Evolutionary conservation across 352 stramenopile genomes (phyloP).

Genomic region (Globisporangium echinulatum): DNA sequence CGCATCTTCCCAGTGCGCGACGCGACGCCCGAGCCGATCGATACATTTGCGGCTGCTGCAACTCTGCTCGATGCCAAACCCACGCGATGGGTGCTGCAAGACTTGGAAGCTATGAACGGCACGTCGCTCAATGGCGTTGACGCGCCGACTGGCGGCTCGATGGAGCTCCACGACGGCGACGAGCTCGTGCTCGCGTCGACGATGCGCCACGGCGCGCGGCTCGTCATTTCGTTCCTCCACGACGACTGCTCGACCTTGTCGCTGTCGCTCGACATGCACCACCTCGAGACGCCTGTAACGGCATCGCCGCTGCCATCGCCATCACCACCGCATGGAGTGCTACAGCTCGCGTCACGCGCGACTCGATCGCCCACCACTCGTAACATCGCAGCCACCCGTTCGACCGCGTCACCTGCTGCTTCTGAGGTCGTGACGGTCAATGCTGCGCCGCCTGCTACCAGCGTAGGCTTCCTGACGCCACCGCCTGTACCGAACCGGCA

Average conservation of each 20-base stretch:
- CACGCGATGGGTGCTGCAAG: conserved; percentile 69
- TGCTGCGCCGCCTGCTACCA: not conserved
- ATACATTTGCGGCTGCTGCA: not conserved
- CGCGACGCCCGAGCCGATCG: not conserved
- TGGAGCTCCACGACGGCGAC: conserved; percentile 62
- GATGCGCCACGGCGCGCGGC: conserved; percentile 53
- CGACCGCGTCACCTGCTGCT: no score
- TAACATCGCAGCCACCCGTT: no score
- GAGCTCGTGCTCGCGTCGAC: conserved; percentile 60
- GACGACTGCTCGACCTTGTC: conserved; percentile 30
- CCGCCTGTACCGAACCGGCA: conserved; percentile 4
- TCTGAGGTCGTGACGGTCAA: conserved; percentile 3
- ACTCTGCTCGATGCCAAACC: conserved; percentile 11
- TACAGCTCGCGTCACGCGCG: not conserved
- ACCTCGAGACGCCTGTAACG: conserved; percentile 2
- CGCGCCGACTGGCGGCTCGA: conserved; percentile 37
- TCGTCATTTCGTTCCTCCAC: conserved; percentile 45
- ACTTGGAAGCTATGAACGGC: conserved; percentile 76
- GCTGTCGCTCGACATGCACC: conserved; percentile 25
- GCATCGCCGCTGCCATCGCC: conserved; percentile 8
- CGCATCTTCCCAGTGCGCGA: conserved; percentile 43
- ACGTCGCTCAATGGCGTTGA: conserved; percentile 72
- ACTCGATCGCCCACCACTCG: no score
- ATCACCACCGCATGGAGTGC: not conserved
- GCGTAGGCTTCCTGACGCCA: conserved; percentile 9